Conservation (phyloP, 2,329 filamentous ascomycete species). For the Colletotrichum plurivorum region DNA sequence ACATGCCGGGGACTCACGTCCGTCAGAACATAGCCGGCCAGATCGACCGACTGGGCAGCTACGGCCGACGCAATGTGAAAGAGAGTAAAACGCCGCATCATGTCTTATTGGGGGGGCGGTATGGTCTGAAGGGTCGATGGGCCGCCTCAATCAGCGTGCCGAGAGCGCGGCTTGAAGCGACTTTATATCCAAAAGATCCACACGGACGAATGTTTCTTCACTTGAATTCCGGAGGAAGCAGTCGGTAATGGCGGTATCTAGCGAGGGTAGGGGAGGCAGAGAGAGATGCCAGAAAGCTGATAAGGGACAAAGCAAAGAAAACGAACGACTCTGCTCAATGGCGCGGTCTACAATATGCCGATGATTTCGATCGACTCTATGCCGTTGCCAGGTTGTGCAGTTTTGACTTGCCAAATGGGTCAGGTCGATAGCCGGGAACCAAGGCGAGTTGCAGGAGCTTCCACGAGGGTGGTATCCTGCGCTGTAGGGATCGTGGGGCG, state of each 20-base stretch:
- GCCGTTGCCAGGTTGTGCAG: too few relatives aligned
- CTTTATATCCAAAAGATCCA: neutral
- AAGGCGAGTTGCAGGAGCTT: constrained; percentile 32
- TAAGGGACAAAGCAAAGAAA: too few relatives aligned
- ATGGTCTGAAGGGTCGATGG: neutral
- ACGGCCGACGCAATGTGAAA: constrained; percentile 26
- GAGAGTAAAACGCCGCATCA: constrained; percentile 17
- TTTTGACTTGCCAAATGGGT: too few relatives aligned
- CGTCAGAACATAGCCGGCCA: constrained; percentile 53
- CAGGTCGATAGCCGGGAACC: neutral
- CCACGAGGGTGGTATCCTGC: constrained; percentile 25
- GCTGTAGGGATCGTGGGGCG: constrained; percentile 19
- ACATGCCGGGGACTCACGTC: constrained; percentile 46
- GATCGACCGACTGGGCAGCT: constrained; percentile 41
- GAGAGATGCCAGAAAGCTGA: too few relatives aligned
- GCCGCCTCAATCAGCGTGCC: neutral
- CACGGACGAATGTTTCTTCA: neutral
- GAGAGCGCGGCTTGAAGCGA: neutral
- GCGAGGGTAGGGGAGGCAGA: too few relatives aligned
- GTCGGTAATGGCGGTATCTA: too few relatives aligned
- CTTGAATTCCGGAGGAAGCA: constrained; percentile 1
- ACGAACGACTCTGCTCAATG: too few relatives aligned
- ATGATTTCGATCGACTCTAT: too few relatives aligned
- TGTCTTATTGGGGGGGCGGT: neutral
- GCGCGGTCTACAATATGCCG: too few relatives aligned